Evolutionary conservation across 495 filamentous ascomycete genomes (phyloP), one percentile per base, ranked within the genome.

Genomic region (Corynascus novoguineensis): DNA sequence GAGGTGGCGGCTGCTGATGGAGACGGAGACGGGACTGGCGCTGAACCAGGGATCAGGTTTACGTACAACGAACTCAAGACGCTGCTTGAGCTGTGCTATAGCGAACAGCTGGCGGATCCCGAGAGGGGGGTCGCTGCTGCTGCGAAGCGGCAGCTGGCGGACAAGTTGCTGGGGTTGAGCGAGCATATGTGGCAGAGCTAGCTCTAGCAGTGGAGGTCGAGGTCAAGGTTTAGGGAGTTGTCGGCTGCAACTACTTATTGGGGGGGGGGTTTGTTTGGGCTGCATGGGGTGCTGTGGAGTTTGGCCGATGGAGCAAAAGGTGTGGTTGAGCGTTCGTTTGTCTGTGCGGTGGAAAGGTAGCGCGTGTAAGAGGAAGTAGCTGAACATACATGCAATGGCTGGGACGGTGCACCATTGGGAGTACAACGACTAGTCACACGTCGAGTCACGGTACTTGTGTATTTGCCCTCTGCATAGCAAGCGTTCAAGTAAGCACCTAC

Each of bases 71-170:
- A 95, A 68, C 74, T 97, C 59, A 92, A 89, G 72, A 80, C 81
- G 9, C 74, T 97, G 34, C 71, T 97, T 27, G 88, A 96, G 69
- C 72, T 98, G 48, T 92, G 86, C 66, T 97, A 89, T 70, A 89
- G 86, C 47, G 92, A 95, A 69, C 81, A 83, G 59, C 69, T 91
- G 56, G 79, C 82, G 10, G 84, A 83, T 59, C 81, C 84, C 44
- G 83, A 86, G 64, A 76, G 90, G 50, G 90, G 92, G 46, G 82
- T 88, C 22, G 84, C 82, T 15, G 79, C 87, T 61, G 77, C 82
- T 44, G 87, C 87, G 37, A 86, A 83, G 78, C 81, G 88, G 66
- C 81, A 81, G 58, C 79, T 90, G 75, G 84, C 83, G n/a, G 88
- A 90, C 70, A 83, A 84, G 63, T 65, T 90, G 61, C 65, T 91